Conservation (phyloP, 495 filamentous ascomycete species). For the Talaromyces nanjingensis region DNA sequence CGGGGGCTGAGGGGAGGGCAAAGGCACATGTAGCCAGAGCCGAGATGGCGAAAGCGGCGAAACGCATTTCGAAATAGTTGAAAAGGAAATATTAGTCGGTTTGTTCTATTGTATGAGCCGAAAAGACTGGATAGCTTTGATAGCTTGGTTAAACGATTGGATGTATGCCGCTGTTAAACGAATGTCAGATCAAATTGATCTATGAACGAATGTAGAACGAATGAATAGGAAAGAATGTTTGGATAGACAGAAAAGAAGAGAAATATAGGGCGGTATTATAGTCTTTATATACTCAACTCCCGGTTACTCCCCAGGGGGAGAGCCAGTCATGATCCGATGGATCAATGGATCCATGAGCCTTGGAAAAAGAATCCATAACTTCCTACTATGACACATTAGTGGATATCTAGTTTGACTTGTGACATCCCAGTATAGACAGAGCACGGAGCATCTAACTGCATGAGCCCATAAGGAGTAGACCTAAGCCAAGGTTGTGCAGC, state of each 20-base stretch:
- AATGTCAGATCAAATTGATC: slow-evolving; percentile 4
- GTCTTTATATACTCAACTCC: slow-evolving; percentile 4
- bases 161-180: neutral
- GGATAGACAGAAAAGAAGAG: neutral
- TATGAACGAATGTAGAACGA: neutral
- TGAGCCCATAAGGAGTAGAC: neutral
- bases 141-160: neutral
- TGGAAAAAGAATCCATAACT: neutral
- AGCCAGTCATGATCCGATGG: neutral
- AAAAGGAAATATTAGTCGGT: neutral
- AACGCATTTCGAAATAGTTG: neutral
- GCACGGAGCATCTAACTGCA: neutral
- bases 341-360: neutral
- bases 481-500: neutral
- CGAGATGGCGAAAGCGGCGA: slow-evolving; percentile 4
- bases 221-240: neutral
- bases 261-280: slow-evolving; percentile 9
- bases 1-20: slow-evolving; percentile 11
- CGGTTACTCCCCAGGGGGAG: neutral
- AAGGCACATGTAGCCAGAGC: slow-evolving; percentile 14
- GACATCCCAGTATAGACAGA: neutral
- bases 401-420: neutral
- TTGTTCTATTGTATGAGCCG: neutral
- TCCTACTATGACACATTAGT: neutral
- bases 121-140: neutral